Evolutionary conservation across 495 filamentous ascomycete genomes (phyloP).

Genomic region (Aspergillus cristatus): DNA sequence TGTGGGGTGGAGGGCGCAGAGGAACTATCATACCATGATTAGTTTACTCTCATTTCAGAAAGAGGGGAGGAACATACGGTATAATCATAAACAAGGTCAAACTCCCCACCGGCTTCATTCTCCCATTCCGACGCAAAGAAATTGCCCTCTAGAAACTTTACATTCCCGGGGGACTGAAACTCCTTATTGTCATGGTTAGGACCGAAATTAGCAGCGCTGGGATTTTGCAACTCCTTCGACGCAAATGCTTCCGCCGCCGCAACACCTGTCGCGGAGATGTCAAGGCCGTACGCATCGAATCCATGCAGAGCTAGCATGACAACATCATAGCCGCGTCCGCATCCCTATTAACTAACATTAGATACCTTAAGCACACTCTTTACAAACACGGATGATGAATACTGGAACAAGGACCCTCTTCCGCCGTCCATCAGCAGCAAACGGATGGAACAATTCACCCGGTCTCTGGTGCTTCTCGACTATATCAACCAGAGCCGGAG

Average conservation of each 20-base stretch:
- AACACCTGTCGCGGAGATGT: conserved; percentile 21
- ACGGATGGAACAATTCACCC: conserved; percentile 11
- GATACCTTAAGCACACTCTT: too few species aligned
- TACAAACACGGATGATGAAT: not conserved
- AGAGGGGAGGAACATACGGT: conserved; percentile 42
- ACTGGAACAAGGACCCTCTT: conserved; percentile 30
- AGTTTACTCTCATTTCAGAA: not conserved
- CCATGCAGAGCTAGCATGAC: conserved; percentile 25
- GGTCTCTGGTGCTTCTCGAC: conserved; percentile 15
- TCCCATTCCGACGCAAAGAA: conserved; percentile 54
- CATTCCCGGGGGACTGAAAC: conserved; percentile 5
- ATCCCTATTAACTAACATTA: conserved; percentile 12
- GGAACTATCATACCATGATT: conserved; percentile 16
- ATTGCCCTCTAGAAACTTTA: conserved; percentile 48
- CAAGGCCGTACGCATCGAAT: conserved; percentile 22
- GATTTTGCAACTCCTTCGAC: conserved; percentile 4
- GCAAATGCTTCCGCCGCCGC: conserved; percentile 13
- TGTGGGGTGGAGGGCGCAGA: conserved; percentile 28
- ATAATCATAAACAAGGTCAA: conserved; percentile 68
- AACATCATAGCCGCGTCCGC: conserved; percentile 29
- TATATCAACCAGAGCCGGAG: conserved; percentile 30
- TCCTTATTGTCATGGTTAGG: not conserved
- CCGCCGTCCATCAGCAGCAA: conserved; percentile 10
- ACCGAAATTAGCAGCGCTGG: conserved; percentile 5
- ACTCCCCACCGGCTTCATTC: conserved; percentile 27